These are phyloP conservation scores for Phytopythium sindhum DNA, from an alignment of 352 stramenopile genomes.

Conservation along the genomic window DNA sequence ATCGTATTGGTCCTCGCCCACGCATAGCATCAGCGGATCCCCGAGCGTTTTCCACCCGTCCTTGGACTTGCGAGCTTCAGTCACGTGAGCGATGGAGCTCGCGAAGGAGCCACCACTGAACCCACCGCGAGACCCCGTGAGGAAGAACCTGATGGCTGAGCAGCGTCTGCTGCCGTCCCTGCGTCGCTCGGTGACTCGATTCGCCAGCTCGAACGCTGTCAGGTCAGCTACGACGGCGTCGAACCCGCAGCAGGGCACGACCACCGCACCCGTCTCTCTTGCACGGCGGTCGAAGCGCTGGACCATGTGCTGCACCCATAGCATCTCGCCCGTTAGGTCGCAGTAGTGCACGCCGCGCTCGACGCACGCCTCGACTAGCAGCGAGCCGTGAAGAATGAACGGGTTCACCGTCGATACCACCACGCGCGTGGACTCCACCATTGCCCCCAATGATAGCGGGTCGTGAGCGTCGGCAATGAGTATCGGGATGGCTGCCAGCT, in stretches of 20 bases:
- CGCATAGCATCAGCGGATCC: conserved; percentile 34
- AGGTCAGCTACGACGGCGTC: conserved; percentile 84
- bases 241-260: conserved; percentile 82
- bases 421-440: conserved; percentile 67
- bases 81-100: conserved; percentile 22
- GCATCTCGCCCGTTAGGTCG: conserved; percentile 87
- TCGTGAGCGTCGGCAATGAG: conserved; percentile 49
- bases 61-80: conserved; percentile 12
- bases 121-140: conserved; percentile 20
- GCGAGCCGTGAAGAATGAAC: conserved; percentile 69
- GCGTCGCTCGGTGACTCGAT: neutral
- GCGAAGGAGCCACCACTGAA: conserved; percentile 48
- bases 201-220: conserved; percentile 47
- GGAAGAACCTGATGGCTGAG: conserved; percentile 29
- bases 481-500: conserved; percentile 22
- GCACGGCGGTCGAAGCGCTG: conserved; percentile 47
- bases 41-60: conserved; percentile 10
- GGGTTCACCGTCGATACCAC: conserved; percentile 77
- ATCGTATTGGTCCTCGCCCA: conserved; percentile 8
- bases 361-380: conserved; percentile 75
- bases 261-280: conserved; percentile 52
- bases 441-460: conserved; percentile 31
- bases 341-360: conserved; percentile 87
- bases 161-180: conserved; percentile 19
- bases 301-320: conserved; percentile 76